Percentiles rank a stretch among this genome's conserved stretches.
phyloP scores from a whole-genome alignment of 164 flowering plant species.

The Stephania japonica region DNA sequence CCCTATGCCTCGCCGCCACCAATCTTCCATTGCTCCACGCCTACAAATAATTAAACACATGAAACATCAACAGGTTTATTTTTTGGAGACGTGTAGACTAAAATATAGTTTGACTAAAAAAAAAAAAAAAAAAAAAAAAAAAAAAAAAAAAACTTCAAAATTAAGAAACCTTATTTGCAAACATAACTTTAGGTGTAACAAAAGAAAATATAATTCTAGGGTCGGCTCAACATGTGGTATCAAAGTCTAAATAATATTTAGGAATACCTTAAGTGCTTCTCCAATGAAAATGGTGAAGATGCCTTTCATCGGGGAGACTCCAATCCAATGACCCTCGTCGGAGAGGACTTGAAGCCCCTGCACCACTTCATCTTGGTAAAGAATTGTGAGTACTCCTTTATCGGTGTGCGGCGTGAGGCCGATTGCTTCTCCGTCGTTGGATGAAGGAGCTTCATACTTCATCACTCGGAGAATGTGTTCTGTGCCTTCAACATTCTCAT shows the following conservation, averaged over 20 bases:
- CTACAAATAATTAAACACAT: constrained; percentile 18
- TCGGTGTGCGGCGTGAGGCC: constrained; percentile 37
- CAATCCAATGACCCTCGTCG: constrained; percentile 31
- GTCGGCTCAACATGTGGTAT: no score
- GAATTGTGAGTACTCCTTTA: constrained; percentile 13
- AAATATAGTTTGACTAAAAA: no score
- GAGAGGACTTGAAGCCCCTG: constrained; percentile 40
- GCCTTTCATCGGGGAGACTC: constrained; percentile 11
- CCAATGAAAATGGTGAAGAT: constrained; percentile 33
- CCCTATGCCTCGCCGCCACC: constrained; percentile 43
- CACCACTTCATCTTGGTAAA: constrained; percentile 5
- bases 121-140: no score
- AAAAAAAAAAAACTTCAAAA: no score
- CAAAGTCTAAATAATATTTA: no score
- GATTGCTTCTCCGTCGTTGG: constrained; percentile 9
- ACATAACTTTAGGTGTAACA: no score
- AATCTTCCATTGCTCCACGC: constrained; percentile 68
- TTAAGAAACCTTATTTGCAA: no score
- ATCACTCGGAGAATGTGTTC: constrained; percentile 24
- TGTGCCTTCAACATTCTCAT: constrained; percentile 13
- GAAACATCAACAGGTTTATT: background rate
- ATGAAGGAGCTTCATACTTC: constrained; percentile 33
- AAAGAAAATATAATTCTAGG: no score
- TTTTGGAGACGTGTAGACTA: background rate
- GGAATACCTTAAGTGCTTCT: constrained; percentile 35